Conservation (phyloP, 208 protist species). For the Balamuthia mandrillaris region DNA sequence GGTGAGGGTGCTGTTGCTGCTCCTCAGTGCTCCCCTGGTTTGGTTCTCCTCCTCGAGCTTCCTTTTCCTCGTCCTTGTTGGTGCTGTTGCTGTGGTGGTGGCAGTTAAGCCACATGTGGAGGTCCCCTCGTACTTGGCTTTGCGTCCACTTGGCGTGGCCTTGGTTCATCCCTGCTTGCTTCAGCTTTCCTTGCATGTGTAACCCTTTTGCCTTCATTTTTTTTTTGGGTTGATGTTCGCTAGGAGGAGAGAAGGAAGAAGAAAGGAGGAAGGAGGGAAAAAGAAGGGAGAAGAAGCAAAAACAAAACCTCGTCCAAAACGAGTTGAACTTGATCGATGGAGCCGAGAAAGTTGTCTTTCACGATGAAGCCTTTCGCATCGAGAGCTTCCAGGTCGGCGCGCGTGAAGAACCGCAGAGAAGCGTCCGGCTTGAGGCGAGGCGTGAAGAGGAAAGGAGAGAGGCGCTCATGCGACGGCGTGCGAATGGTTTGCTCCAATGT, state of each 20-base stretch:
- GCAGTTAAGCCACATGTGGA: not conserved
- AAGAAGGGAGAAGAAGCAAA: not conserved
- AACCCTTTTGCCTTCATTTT: not conserved
- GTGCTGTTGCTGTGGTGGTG: no score
- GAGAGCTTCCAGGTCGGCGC: not conserved
- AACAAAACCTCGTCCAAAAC: not conserved
- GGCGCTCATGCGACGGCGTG: no score
- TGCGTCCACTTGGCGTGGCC: not conserved
- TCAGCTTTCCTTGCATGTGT: not conserved
- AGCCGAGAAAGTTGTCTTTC: not conserved
- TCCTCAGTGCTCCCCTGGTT: not conserved
- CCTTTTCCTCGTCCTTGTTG: not conserved
- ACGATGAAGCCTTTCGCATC: not conserved
- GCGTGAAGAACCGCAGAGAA: no score
- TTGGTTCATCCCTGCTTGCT: not conserved
- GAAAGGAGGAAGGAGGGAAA: not conserved
- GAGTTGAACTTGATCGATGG: not conserved
- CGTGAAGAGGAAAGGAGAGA: no score
- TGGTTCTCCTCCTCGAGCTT: not conserved
- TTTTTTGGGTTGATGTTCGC: not conserved
- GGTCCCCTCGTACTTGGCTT: not conserved
- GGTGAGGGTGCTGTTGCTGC: not conserved
- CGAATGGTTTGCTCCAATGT: no score
- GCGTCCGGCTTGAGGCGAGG: no score
- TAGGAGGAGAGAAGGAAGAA: not conserved